Percentiles rank a stretch among this genome's conserved stretches.
Evolutionary conservation across 352 stramenopile genomes (phyloP).

Genomic region (Poterioochromonas sp.): DNA sequence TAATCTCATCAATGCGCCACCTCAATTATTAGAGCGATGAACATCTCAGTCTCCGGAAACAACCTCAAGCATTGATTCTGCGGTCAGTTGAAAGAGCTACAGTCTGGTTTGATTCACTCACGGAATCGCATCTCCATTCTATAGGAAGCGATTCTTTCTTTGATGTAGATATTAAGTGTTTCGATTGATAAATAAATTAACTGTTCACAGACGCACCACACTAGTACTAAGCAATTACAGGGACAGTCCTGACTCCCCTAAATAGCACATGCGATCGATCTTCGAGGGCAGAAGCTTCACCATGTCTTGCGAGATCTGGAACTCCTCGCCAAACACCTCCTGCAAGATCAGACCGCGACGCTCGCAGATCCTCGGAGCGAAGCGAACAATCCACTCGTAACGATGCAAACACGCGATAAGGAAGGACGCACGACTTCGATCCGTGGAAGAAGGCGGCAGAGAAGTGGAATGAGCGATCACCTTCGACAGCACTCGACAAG

Average conservation of each 20-base stretch:
- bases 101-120: no score
- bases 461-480: not conserved
- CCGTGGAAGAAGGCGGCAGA: not conserved
- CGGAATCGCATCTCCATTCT: no score
- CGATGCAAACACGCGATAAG: not conserved
- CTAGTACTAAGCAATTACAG: no score
- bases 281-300: slow-evolving; percentile 3
- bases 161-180: no score
- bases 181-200: no score
- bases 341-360: not conserved
- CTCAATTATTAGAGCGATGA: not conserved
- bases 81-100: no score
- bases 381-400: not conserved
- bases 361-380: not conserved
- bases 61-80: no score
- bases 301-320: slow-evolving; percentile 16
- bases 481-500: slow-evolving; percentile 16
- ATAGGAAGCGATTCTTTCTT: no score
- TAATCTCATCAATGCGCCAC: no score
- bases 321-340: slow-evolving; percentile 3
- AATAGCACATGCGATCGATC: slow-evolving; percentile 27
- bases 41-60: not conserved
- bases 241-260: slow-evolving; percentile 7
- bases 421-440: not conserved
- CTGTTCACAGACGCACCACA: no score